Percentiles rank a stretch among this genome's conserved stretches.
These are phyloP conservation scores for Umbelopsis sp. DNA, from an alignment of 192 early-diverging fungal genomes.

Conservation along the genomic window DNA sequence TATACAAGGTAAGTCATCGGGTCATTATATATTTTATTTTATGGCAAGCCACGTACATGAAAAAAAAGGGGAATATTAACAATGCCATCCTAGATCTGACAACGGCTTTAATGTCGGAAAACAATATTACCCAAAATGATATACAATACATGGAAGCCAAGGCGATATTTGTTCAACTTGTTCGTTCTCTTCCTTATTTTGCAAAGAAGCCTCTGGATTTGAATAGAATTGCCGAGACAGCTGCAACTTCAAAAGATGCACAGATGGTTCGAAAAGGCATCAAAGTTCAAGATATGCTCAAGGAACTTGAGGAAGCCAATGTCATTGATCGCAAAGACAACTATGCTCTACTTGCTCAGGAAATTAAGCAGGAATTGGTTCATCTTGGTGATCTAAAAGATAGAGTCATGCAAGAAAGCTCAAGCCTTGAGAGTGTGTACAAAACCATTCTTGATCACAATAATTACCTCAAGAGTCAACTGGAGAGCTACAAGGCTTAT, in stretches of 20 bases:
- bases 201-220: constrained; percentile 59
- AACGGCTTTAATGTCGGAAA: constrained; percentile 74
- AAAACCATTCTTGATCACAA: constrained; percentile 95
- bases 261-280: constrained; percentile 91
- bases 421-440: constrained; percentile 80
- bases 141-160: constrained; percentile 97
- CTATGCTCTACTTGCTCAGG: constrained; percentile 82
- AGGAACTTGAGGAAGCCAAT: constrained; percentile 77
- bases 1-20: constrained; percentile 52
- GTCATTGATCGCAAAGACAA: constrained; percentile 76
- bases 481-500: constrained; percentile 94
- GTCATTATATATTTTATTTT: not conserved
- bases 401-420: constrained; percentile 81
- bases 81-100: constrained; percentile 47
- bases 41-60: no score
- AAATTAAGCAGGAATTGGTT: constrained; percentile 85
- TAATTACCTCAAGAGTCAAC: constrained; percentile 83
- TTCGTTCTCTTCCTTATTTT: constrained; percentile 85
- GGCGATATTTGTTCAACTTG: constrained; percentile 89
- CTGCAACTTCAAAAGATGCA: constrained; percentile 86
- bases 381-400: constrained; percentile 92
- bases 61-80: no score
- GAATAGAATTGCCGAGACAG: constrained; percentile 76
- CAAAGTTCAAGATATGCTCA: constrained; percentile 93
- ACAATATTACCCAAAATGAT: constrained; percentile 90